Percentiles rank a stretch among this genome's conserved stretches.
These are phyloP conservation scores for Acanthamoeba triangularis DNA, from an alignment of 208 protist genomes.

Conservation along the genomic window DNA sequence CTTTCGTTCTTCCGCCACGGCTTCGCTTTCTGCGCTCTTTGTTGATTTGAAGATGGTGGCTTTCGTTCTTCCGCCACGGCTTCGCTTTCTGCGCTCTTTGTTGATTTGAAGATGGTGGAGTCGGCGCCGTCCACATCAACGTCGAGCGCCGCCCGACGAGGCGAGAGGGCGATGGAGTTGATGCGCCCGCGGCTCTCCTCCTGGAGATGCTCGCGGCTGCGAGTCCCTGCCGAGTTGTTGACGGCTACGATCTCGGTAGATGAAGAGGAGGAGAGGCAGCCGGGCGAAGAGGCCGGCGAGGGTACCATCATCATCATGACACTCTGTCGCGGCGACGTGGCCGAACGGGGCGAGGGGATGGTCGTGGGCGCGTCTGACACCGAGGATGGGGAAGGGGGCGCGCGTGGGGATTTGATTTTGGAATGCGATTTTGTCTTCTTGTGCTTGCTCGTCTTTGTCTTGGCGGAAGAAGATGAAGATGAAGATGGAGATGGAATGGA, in stretches of 20 bases:
- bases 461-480: too few species aligned
- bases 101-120: background rate
- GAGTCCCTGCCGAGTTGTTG: background rate
- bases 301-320: background rate
- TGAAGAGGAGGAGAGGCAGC: background rate
- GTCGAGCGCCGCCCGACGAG: background rate
- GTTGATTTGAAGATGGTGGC: background rate
- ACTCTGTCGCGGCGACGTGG: background rate
- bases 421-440: too few species aligned
- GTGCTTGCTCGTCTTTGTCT: too few species aligned
- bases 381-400: too few species aligned
- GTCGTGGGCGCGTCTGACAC: background rate
- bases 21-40: background rate
- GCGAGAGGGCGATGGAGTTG: background rate
- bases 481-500: background rate
- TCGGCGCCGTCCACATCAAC: background rate
- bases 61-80: conserved; percentile 16
- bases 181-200: conserved; percentile 10
- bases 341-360: background rate
- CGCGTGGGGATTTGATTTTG: too few species aligned
- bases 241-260: background rate
- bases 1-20: conserved; percentile 20
- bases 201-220: background rate
- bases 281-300: conserved; percentile 5
- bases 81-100: background rate